Base-by-base conservation (phyloP, 768 basidiomycete genomes). In the Mycena olivaceomarginata region DNA sequence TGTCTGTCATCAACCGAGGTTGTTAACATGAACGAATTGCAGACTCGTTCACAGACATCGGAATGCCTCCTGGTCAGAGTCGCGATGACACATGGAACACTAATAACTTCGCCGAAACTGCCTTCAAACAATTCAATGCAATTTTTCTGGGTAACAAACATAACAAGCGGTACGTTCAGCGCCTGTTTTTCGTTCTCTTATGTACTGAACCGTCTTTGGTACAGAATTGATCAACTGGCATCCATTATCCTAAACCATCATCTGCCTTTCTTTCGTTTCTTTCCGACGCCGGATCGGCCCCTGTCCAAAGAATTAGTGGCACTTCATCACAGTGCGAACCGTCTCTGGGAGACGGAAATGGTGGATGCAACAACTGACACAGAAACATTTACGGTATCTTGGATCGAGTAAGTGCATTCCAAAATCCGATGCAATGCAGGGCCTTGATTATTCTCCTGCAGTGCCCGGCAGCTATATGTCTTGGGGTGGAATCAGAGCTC, bases 51-150 rank as follows among this genome's bases (percentile, higher is more conserved):
- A 76, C 75, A 1, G 70, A 76, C 22, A 76, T 76, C 9, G 75
- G 70, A 7, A 37, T 76, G 63, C 74, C 74, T 4, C 16, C 46
- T 9, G 57, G 5, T 20, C 63, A 41, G 41, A 43, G 41, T 22
- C 41, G 63, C 4, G 63, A 64, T 13, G 63, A 13, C 41, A 15
- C 43, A 5, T 75, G 66, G 57, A 75, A 75, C 68, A 76, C 75
- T 3, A 76, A 76, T 69, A 76, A 76, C 51, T 65, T 37, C 48
- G 64, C 62, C 3, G 75, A 76, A 45, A 45, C 75, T 3, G 69
- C 25, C 6, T 76, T 64, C 64, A 70, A 71, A 13, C 59, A 63
- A 18, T 76, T 76, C 64, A 67, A 76, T 45, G 15, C 41, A 0
- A 15, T 70, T 37, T 70, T 76, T 20, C n/a, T 76, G 12, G 68